These are phyloP conservation scores for Sarocladium oryzae DNA, from an alignment of 2,329 filamentous ascomycete genomes.

Conservation along the genomic window DNA sequence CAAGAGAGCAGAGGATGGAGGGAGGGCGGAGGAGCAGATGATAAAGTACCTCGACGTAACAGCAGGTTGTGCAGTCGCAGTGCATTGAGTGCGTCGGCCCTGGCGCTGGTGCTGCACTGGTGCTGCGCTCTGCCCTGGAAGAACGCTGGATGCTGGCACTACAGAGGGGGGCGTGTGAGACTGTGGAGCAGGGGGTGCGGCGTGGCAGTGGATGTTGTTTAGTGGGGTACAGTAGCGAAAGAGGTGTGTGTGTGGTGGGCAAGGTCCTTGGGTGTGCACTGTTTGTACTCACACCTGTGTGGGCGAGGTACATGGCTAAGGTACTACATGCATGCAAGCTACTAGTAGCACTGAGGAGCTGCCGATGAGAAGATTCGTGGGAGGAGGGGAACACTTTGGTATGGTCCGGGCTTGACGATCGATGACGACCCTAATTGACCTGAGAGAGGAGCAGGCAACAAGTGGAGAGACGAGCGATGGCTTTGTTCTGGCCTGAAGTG, in stretches of 20 bases:
- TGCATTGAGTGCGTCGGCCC: no score
- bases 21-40: slow-evolving; percentile 4
- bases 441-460: not conserved
- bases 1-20: not conserved
- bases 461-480: no score
- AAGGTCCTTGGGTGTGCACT: not conserved
- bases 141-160: not conserved
- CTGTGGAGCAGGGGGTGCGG: not conserved
- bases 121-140: slow-evolving; percentile 1
- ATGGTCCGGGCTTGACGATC: not conserved
- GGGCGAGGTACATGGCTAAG: no score
- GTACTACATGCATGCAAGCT: not conserved
- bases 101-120: no score
- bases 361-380: no score
- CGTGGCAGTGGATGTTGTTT: not conserved
- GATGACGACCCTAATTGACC: not conserved
- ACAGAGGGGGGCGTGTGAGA: not conserved
- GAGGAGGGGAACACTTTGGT: not conserved
- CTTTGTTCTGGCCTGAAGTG: no score
- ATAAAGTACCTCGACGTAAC: slow-evolving; percentile 9
- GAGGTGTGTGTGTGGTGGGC: not conserved
- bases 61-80: not conserved
- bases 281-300: no score
- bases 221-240: not conserved
- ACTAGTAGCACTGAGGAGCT: no score